Evolutionary conservation across 2,329 filamentous ascomycete genomes (phyloP).

Genomic region (Verticillium longisporum): DNA sequence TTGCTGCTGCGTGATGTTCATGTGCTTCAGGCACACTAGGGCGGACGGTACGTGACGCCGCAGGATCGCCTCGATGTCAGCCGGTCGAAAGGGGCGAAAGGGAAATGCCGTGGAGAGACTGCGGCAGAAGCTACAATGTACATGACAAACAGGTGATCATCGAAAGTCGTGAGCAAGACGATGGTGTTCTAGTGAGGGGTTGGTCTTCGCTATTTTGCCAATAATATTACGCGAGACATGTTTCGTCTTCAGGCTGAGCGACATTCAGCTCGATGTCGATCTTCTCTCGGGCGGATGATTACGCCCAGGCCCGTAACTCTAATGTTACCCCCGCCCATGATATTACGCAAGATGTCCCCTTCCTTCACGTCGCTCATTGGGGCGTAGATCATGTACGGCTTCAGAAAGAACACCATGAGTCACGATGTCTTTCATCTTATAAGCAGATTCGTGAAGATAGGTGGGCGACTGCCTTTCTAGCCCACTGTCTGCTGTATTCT

Average conservation of each 20-base stretch:
- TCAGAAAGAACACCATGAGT: background rate
- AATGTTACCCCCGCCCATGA: background rate
- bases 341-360: background rate
- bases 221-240: background rate
- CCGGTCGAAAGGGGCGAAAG: no score
- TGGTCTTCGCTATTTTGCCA: no score
- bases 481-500: background rate
- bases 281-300: background rate
- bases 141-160: no score
- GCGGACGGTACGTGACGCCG: no score
- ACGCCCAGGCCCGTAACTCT: background rate
- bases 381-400: background rate
- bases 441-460: background rate
- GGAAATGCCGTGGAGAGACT: no score
- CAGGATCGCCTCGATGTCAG: no score
- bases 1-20: no score
- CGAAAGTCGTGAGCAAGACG: no score
- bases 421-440: background rate
- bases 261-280: background rate
- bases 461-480: background rate
- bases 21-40: no score
- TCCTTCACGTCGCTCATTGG: background rate
- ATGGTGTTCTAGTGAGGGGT: no score
- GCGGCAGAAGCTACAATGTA: no score
- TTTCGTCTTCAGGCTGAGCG: background rate